Percentiles rank a stretch among this genome's conserved stretches.
phyloP scores from a whole-genome alignment of 2,329 filamentous ascomycete genomes.

The Arthrinium puccinioides region DNA sequence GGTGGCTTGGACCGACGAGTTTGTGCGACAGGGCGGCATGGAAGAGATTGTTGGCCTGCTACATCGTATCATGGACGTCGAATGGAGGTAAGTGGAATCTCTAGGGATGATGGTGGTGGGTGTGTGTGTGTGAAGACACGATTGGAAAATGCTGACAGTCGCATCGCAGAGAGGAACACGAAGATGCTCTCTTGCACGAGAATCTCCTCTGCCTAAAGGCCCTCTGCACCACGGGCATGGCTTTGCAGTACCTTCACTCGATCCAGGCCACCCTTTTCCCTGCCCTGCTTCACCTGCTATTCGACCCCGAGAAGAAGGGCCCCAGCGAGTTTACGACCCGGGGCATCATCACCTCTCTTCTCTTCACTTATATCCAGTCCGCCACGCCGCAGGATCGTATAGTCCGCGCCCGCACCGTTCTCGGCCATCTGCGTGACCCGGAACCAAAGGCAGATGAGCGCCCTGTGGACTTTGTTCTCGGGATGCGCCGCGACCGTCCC shows the following conservation, averaged over 20 bases:
- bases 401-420: conserved; percentile 62
- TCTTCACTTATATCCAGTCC: conserved; percentile 81
- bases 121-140: neutral
- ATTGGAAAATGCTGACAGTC: conserved; percentile 15
- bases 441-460: conserved; percentile 66
- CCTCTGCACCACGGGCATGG: conserved; percentile 83
- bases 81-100: conserved; percentile 71
- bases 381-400: conserved; percentile 55
- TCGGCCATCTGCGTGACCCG: conserved; percentile 75
- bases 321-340: conserved; percentile 94
- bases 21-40: conserved; percentile 87
- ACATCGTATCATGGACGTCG: conserved; percentile 87
- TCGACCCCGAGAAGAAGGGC: conserved; percentile 96
- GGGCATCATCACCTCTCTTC: conserved; percentile 77
- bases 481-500: conserved; percentile 79
- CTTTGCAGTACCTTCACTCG: conserved; percentile 70
- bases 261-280: conserved; percentile 81
- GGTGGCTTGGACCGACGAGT: conserved; percentile 89
- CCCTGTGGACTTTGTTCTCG: conserved; percentile 77
- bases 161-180: conserved; percentile 74
- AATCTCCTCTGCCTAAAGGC: conserved; percentile 89
- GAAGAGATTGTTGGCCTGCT: conserved; percentile 79
- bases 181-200: conserved; percentile 88
- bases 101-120: neutral
- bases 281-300: conserved; percentile 78